Base-by-base conservation (phyloP, 2,329 filamentous ascomycete species). In the Alternaria triticina region DNA sequence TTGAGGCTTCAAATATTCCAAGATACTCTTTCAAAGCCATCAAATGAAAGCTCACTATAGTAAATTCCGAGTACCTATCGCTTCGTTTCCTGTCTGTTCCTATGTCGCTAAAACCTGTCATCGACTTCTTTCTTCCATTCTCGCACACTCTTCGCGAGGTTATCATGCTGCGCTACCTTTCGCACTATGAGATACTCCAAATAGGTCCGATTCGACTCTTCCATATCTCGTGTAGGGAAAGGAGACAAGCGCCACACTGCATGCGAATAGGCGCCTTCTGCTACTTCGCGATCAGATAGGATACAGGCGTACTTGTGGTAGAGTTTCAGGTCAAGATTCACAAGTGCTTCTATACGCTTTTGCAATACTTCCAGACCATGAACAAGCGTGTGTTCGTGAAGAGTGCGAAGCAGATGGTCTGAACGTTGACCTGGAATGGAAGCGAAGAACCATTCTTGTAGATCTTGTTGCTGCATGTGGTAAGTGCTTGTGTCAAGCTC, bases 361-460 rank as follows among this genome's bases (percentile, higher is more conserved):
- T 27, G 30, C 17, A 61, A 11, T 10, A 9, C 40, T 12, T 36
- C 12, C 22, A 52, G 25, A 5, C 59, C 59, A 20, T 52, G 9
- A 4, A 27, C 17, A 13, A 57, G 59, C 10, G 47, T 54, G 43
- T 11, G 6, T 4, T 11, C 46, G 27, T 57, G 59, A 17, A 57
- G 36, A 5, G 27, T 33, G 4, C 46, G 15, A 30, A 61, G 33
- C 6, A 20, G 52, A 17, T 43, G 17, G 11, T n/a, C 13, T 3
- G 59, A 51, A 15, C 54, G 54, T 13, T 52, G 3, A 6, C 2
- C 12, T 5, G 46, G 46, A 4, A 50, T 13, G 8, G 52, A 46
- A 6, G 43, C 33, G 36, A 61, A 54, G 7, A 57, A 15, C 59
- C 54, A 61, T 33, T 52, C 30, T 47, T 23, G 17, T 11, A 57